A percentile compares a stretch with the other conserved stretches of the same genome.
Evolutionary conservation across 805 yeast species (phyloP).

Genomic region (Isabelozyma pseudorhagii): DNA sequence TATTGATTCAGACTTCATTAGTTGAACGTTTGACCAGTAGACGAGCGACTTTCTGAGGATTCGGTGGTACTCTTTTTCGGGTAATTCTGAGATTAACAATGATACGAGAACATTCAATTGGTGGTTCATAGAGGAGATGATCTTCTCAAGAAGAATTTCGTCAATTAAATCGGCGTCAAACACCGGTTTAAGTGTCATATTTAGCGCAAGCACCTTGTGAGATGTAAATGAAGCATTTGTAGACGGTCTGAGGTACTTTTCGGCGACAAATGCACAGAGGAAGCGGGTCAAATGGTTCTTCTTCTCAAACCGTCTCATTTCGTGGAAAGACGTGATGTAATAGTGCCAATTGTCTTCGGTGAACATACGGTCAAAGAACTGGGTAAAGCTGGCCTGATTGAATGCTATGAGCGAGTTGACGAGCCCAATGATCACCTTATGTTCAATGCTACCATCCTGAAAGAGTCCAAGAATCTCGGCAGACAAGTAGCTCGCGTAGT

Average conservation of each 20-base stretch:
- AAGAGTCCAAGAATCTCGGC: constrained; percentile 13
- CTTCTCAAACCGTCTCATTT: constrained; percentile 24
- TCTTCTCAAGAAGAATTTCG: constrained; percentile 15
- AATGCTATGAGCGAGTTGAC: constrained; percentile 20
- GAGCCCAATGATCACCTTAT: constrained; percentile 10
- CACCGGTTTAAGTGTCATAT: constrained; percentile 9
- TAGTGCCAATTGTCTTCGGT: constrained; percentile 13
- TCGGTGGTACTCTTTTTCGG: constrained; percentile 1
- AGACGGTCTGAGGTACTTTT: constrained; percentile 1
- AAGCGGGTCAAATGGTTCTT: constrained; percentile 16
- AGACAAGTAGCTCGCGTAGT: constrained; percentile 18
- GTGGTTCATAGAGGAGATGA: constrained; percentile 10
- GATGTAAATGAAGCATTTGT: neutral
- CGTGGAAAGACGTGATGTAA: constrained; percentile 9
- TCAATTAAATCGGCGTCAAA: constrained; percentile 15
- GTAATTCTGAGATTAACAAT: constrained; percentile 4
- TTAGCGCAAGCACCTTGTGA: constrained; percentile 14
- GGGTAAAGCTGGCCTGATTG: constrained; percentile 8
- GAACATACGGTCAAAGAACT: constrained; percentile 23
- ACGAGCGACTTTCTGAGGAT: constrained; percentile 5
- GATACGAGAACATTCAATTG: constrained; percentile 15
- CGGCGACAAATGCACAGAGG: constrained; percentile 8
- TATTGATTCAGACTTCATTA: constrained; percentile 39
- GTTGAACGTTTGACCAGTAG: constrained; percentile 23
- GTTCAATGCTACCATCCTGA: constrained; percentile 3